phyloP scores from a whole-genome alignment of 805 yeast species.

The Candida xiaguanensis region DNA sequence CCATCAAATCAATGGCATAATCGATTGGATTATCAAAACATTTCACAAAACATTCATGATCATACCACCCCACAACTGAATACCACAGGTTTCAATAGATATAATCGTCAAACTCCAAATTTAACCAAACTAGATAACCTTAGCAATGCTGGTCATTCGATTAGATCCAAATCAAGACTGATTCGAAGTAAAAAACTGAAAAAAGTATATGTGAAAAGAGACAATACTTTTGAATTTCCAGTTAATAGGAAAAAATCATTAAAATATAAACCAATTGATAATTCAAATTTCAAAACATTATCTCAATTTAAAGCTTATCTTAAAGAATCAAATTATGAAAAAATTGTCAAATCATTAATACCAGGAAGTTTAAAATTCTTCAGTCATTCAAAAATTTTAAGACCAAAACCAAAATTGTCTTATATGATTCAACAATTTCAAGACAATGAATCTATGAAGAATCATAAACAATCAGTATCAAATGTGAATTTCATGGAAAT shows the following conservation, averaged over 20 bases:
- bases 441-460: neutral
- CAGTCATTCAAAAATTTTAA: slow-evolving; percentile 16
- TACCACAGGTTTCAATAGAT: neutral
- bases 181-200: slow-evolving; percentile 28
- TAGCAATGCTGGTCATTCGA: slow-evolving; percentile 18
- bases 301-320: slow-evolving; percentile 20
- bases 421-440: neutral
- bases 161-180: slow-evolving; percentile 18
- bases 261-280: slow-evolving; percentile 20
- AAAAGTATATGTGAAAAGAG: slow-evolving; percentile 20
- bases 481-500: slow-evolving; percentile 12
- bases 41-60: slow-evolving; percentile 5
- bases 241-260: slow-evolving; percentile 33
- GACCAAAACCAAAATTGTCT: slow-evolving; percentile 14
- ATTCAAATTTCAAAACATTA: slow-evolving; percentile 16
- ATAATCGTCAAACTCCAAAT: slow-evolving; percentile 15
- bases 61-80: neutral
- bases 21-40: slow-evolving; percentile 2
- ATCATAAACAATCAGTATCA: neutral
- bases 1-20: slow-evolving; percentile 7
- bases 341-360: slow-evolving; percentile 23
- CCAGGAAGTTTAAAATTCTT: slow-evolving; percentile 27
- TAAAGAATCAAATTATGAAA: slow-evolving; percentile 15
- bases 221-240: slow-evolving; percentile 20
- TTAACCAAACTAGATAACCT: slow-evolving; percentile 27